Evolutionary conservation across 116 monocot species (phyloP).

Genomic region (Trichopus zeylanicus): DNA sequence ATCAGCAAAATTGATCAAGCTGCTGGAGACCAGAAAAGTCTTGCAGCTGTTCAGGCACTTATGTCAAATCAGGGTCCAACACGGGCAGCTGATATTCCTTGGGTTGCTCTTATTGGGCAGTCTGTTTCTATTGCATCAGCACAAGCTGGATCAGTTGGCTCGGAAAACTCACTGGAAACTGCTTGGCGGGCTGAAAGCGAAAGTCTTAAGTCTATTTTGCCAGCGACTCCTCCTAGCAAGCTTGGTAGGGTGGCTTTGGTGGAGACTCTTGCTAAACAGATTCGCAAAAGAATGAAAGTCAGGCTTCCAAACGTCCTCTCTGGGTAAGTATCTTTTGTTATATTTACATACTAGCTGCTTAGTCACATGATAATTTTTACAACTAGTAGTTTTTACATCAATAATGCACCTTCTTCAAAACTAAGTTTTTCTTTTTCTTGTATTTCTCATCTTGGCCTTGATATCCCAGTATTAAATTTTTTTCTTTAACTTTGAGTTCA

Average conservation of each 20-base stretch:
- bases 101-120: conserved; percentile 95
- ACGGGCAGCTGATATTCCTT: conserved; percentile 78
- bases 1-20: conserved; percentile 99
- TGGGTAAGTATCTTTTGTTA: conserved; percentile 43
- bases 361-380: background rate
- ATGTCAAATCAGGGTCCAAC: conserved; percentile 76
- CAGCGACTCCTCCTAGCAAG: conserved; percentile 65
- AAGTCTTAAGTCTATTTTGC: conserved; percentile 72
- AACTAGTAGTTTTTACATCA: background rate
- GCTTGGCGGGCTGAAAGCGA: conserved; percentile 95
- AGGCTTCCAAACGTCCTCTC: conserved; percentile 88
- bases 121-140: conserved; percentile 95
- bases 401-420: too few species aligned
- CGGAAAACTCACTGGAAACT: conserved; percentile 87
- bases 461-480: too few species aligned
- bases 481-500: too few species aligned
- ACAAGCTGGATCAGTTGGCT: conserved; percentile 74
- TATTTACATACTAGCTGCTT: background rate
- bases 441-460: too few species aligned
- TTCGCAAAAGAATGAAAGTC: conserved; percentile 82
- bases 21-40: conserved; percentile 72
- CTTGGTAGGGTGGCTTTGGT: conserved; percentile 92
- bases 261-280: conserved; percentile 81
- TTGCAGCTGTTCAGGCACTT: conserved; percentile 80
- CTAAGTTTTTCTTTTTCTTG: too few species aligned